Base-by-base conservation (phyloP, 345 rosid genomes). In the Citrus mangshanensis region DNA sequence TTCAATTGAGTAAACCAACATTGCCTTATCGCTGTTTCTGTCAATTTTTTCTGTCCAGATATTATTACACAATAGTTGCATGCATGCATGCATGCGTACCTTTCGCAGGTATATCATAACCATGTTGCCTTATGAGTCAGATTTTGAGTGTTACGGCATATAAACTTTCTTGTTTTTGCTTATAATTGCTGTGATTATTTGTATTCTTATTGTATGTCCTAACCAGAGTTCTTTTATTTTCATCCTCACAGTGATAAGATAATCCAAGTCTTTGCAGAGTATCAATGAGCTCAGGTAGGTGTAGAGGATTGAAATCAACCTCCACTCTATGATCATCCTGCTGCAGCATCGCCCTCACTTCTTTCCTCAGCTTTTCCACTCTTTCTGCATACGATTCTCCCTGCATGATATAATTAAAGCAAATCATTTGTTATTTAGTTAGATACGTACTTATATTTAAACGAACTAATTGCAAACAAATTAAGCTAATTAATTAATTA, bases 231-330 rank as follows among this genome's bases (percentile, higher is more conserved):
- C 34, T 55, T 68, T 76, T 62, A 6, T 74, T 84, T 62, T 81
- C 85, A 22, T 58, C 30, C 66, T 74, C 77, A n/a, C 69, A 82
- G 59, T 80, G 87, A 73, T 84, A 84, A 51, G 85, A 82, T 10
- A 86, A 30, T 59, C 87, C 89, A 27, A 86, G 87, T 70, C 85
- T 84, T 64, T 84, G 81, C 55, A 84, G 38, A 46, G 64, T 40
- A 49, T 86, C 86, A 12, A 86, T 28, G 18, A 86, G 70, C 74
- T 84, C 86, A 30, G 82, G 85, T 58, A 78, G 77, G 34, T 80
- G 69, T 38, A 78, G 62, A 61, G 77, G 54, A 32, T 58, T 58
- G 9, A 0, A 28, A 32, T 64, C 64, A 14, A 0, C 42, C 25
- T 6, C 35, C 49, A 10, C 49, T 42, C 0, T 42, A 42, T 42